A percentile compares a stretch with the other conserved stretches of the same genome.
Conservation (phyloP, 495 filamentous ascomycete species). For the Aspergillus funiculosus region DNA sequence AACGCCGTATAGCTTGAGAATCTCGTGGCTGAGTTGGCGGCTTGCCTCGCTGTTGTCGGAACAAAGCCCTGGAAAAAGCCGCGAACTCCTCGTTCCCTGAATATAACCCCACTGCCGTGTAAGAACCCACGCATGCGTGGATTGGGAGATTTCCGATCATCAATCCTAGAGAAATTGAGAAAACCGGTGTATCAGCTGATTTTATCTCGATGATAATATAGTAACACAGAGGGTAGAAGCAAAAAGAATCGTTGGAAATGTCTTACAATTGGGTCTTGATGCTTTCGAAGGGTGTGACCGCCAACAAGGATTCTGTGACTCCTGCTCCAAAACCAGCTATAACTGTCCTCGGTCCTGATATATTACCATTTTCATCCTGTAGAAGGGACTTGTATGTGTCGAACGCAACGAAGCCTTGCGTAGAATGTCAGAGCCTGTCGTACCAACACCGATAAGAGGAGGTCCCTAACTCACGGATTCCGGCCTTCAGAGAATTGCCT, state of each 20-base stretch:
- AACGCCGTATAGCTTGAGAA: slow-evolving; percentile 88
- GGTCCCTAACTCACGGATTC: slow-evolving; percentile 63
- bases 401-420: slow-evolving; percentile 91
- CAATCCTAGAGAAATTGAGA: slow-evolving; percentile 55
- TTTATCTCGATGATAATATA: background rate
- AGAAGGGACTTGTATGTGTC: slow-evolving; percentile 84
- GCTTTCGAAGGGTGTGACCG: slow-evolving; percentile 94
- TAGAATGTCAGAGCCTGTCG: background rate
- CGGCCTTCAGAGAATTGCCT: slow-evolving; percentile 92
- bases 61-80: slow-evolving; percentile 98
- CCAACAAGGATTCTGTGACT: slow-evolving; percentile 85
- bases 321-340: slow-evolving; percentile 93
- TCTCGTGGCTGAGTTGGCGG: slow-evolving; percentile 84
- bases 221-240: background rate
- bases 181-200: background rate
- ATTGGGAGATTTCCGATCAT: slow-evolving; percentile 83
- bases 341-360: slow-evolving; percentile 85
- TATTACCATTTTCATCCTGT: slow-evolving; percentile 77
- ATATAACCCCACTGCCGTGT: slow-evolving; percentile 82
- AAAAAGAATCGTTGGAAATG: background rate
- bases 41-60: slow-evolving; percentile 88
- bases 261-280: slow-evolving; percentile 89
- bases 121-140: slow-evolving; percentile 89
- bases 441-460: background rate
- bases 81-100: slow-evolving; percentile 74